Conservation (phyloP, 2,329 filamentous ascomycete species). For the Ceratocystis smalleyi region DNA sequence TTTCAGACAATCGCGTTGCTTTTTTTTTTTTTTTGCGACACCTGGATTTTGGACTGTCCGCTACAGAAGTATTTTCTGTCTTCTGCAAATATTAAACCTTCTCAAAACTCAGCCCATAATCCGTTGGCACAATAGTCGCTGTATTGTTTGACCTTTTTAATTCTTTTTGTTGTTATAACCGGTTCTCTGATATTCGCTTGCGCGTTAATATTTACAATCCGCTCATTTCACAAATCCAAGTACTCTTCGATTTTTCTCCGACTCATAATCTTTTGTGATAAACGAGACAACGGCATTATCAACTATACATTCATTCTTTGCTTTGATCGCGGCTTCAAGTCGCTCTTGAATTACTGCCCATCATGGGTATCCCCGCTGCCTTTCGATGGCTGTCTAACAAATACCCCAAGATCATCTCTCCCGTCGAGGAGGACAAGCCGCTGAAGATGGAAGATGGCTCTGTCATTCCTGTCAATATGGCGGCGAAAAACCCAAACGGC, state of each 20-base stretch:
- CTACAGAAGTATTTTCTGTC: background rate
- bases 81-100: background rate
- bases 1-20: background rate
- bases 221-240: background rate
- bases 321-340: background rate
- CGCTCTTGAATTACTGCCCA: slow-evolving; percentile 19
- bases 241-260: background rate
- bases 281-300: background rate
- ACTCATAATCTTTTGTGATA: background rate
- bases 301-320: background rate
- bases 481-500: slow-evolving; percentile 79
- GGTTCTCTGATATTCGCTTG: background rate
- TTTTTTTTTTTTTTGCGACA: background rate
- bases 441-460: slow-evolving; percentile 66
- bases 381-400: slow-evolving; percentile 95
- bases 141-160: background rate
- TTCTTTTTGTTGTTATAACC: background rate
- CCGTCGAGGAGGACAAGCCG: slow-evolving; percentile 74
- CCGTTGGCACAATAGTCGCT: background rate
- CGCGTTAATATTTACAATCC: background rate
- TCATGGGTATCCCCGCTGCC: slow-evolving; percentile 85
- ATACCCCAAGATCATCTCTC: slow-evolving; percentile 92
- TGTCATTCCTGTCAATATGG: slow-evolving; percentile 70
- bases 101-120: background rate
- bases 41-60: background rate